Conservation (phyloP, 768 basidiomycete species). For the Boletus vinaceobasis region DNA sequence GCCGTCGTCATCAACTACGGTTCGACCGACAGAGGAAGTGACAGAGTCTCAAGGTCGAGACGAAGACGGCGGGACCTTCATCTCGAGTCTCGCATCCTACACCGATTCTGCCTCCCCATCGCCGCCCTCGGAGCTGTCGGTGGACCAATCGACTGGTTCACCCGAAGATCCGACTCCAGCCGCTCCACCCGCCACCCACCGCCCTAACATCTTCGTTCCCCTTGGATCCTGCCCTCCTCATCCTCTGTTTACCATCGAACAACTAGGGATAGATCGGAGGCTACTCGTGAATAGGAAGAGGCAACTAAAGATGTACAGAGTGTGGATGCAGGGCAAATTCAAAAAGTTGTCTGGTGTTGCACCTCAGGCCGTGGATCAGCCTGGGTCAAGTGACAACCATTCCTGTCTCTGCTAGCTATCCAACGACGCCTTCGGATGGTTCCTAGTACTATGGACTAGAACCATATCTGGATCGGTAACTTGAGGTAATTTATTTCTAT, state of each 20-base stretch:
- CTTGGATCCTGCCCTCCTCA: slow-evolving; percentile 35
- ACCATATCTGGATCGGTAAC: not conserved
- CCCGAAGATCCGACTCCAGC: not conserved
- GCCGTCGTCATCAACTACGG: slow-evolving; percentile 30
- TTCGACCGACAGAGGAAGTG: slow-evolving; percentile 32
- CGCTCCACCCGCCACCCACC: slow-evolving; percentile 25
- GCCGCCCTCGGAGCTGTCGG: not conserved
- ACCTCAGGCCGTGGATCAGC: not conserved
- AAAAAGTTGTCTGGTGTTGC: slow-evolving; percentile 36
- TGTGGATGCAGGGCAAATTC: slow-evolving; percentile 92
- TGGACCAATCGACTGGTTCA: not conserved
- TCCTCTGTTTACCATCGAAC: slow-evolving; percentile 74
- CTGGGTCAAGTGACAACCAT: not conserved
- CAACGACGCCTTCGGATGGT: not conserved
- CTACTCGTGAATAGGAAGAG: slow-evolving; percentile 91
- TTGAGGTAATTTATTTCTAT: not conserved
- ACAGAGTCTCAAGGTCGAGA: slow-evolving; percentile 32
- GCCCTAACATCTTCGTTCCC: slow-evolving; percentile 35
- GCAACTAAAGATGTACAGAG: slow-evolving; percentile 95
- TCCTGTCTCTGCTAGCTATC: not conserved
- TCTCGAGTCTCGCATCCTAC: slow-evolving; percentile 1
- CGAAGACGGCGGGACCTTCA: slow-evolving; percentile 9
- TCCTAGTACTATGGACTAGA: not conserved
- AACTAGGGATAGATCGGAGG: slow-evolving; percentile 86
- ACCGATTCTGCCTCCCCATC: slow-evolving; percentile 1